phyloP scores from a whole-genome alignment of 2,329 filamentous ascomycete genomes.

The Pseudocercospora musae region DNA sequence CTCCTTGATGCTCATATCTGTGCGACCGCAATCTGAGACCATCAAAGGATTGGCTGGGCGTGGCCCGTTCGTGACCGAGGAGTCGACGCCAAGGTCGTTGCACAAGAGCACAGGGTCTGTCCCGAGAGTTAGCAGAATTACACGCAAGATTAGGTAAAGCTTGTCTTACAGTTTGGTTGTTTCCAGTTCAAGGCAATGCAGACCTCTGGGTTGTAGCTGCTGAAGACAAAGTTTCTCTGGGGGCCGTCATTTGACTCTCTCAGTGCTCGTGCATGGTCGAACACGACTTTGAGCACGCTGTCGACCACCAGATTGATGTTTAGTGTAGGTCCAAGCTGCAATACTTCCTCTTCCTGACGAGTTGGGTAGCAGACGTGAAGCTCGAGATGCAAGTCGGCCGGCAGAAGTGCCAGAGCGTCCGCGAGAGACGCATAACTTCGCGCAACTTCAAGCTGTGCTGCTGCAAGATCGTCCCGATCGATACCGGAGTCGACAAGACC shows the following conservation, averaged over 20 bases:
- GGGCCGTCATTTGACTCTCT: constrained; percentile 65
- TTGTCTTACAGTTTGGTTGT: constrained; percentile 78
- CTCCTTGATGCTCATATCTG: constrained; percentile 86
- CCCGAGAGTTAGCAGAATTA: constrained; percentile 14
- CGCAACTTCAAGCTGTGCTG: constrained; percentile 67
- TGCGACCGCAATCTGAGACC: constrained; percentile 62
- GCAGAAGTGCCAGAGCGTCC: constrained; percentile 72
- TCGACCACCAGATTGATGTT: constrained; percentile 89
- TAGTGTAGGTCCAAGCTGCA: constrained; percentile 68
- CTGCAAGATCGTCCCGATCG: constrained; percentile 49
- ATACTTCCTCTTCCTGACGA: constrained; percentile 63
- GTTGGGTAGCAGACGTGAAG: constrained; percentile 89
- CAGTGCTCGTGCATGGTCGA: constrained; percentile 77
- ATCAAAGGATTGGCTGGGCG: constrained; percentile 25
- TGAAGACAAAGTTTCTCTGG: constrained; percentile 86
- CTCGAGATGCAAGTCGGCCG: constrained; percentile 79
- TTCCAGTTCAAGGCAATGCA: constrained; percentile 99
- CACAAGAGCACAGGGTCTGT: constrained; percentile 85
- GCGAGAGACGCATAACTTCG: constrained; percentile 74
- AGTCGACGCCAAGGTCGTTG: constrained; percentile 65
- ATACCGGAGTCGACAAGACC: constrained; percentile 30
- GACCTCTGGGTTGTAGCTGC: constrained; percentile 83
- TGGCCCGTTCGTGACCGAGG: constrained; percentile 11
- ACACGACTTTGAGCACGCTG: constrained; percentile 76
- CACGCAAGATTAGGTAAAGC: neutral